phyloP scores from a whole-genome alignment of 768 basidiomycete genomes.

The Termitomyces sp. region DNA sequence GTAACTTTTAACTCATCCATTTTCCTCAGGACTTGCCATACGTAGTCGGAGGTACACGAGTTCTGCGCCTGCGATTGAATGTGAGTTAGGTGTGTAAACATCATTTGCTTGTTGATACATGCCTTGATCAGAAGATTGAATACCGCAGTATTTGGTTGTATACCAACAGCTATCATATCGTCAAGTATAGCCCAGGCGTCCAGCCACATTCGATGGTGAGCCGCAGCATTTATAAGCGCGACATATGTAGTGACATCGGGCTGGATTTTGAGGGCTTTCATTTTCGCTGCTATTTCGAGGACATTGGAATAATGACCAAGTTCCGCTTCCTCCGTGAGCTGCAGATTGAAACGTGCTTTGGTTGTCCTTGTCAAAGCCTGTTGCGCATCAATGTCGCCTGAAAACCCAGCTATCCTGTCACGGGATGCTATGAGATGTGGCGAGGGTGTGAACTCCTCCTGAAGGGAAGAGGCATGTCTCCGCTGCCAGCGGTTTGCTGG shows the following conservation, averaged over 20 bases:
- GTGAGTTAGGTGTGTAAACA: not conserved
- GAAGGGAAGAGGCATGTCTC: slow-evolving; percentile 4
- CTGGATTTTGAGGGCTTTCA: slow-evolving; percentile 50
- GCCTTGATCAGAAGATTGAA: slow-evolving; percentile 63
- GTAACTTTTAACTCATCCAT: slow-evolving; percentile 46
- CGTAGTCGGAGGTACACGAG: slow-evolving; percentile 28
- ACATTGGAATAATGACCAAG: slow-evolving; percentile 29
- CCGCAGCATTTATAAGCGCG: slow-evolving; percentile 45
- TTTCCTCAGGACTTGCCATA: slow-evolving; percentile 46
- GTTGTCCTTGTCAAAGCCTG: slow-evolving; percentile 11
- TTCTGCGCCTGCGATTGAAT: slow-evolving; percentile 38
- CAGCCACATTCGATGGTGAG: slow-evolving; percentile 32
- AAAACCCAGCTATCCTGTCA: slow-evolving; percentile 1
- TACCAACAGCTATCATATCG: slow-evolving; percentile 52
- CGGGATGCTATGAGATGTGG: slow-evolving; percentile 7
- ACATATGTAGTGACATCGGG: slow-evolving; percentile 58
- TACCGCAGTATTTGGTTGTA: slow-evolving; percentile 44
- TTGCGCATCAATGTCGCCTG: slow-evolving; percentile 12
- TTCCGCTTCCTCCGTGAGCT: slow-evolving; percentile 32
- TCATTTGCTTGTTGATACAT: slow-evolving; percentile 10
- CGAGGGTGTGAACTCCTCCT: slow-evolving; percentile 3
- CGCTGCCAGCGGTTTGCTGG: slow-evolving; percentile 1
- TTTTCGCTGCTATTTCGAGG: slow-evolving; percentile 42
- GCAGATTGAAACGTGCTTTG: slow-evolving; percentile 25
- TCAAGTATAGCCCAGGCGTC: slow-evolving; percentile 65